A percentile compares a stretch with the other conserved stretches of the same genome.
Evolutionary conservation across 2,329 filamentous ascomycete genomes (phyloP).

Genomic region (Didymella lethalis): DNA sequence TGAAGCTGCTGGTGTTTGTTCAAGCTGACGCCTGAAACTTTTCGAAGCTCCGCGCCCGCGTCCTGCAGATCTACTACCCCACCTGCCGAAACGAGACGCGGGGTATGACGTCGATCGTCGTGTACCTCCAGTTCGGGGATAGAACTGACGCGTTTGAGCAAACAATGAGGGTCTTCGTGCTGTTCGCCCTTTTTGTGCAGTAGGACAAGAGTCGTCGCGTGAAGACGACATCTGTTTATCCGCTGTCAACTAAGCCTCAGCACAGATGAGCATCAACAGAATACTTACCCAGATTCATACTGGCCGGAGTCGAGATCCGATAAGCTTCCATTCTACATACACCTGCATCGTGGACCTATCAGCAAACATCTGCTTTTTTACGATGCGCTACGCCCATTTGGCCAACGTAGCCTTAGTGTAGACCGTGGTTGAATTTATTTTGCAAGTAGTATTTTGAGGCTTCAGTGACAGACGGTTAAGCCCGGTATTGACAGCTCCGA

Average conservation of each 20-base stretch:
- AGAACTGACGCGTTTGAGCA: neutral
- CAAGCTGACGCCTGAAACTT: conserved; percentile 23
- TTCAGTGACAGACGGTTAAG: neutral
- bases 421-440: neutral
- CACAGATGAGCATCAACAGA: neutral
- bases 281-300: neutral
- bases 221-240: neutral
- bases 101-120: conserved; percentile 14
- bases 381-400: neutral
- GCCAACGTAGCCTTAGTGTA: neutral
- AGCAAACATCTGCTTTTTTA: neutral
- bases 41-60: conserved; percentile 22
- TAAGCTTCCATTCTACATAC: neutral
- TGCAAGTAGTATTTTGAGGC: neutral
- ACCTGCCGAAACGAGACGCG: conserved; percentile 20
- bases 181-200: neutral
- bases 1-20: conserved; percentile 4
- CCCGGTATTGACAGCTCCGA: neutral
- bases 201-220: neutral
- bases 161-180: neutral
- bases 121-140: neutral
- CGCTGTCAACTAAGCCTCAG: neutral
- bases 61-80: conserved; percentile 32
- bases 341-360: neutral
- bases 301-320: neutral